Evolutionary conservation across 305 asterid species (phyloP).

Genomic region (Fraxinus dipetala): DNA sequence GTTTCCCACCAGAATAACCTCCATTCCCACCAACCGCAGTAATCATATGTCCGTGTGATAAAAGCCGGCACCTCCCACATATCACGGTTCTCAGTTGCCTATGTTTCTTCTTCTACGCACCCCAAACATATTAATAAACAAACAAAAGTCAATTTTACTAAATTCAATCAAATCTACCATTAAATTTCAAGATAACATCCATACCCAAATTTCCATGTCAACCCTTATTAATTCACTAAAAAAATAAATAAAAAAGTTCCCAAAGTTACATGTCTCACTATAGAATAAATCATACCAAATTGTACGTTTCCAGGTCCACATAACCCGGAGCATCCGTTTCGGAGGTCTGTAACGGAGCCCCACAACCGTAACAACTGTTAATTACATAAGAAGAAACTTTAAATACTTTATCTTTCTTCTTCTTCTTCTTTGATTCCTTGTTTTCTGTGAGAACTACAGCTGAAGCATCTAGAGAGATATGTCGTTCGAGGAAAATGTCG

Average conservation of each 20-base stretch:
- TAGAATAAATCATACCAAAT: slow-evolving; percentile 45
- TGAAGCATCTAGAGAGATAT: slow-evolving; percentile 48
- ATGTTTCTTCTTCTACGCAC: slow-evolving; percentile 86
- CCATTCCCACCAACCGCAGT: slow-evolving; percentile 99
- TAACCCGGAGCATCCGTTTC: slow-evolving; percentile 80
- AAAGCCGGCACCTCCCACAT: slow-evolving; percentile 89
- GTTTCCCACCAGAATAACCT: slow-evolving; percentile 97
- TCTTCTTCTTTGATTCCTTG: slow-evolving; percentile 42
- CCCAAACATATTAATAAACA: slow-evolving; percentile 1
- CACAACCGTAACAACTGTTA: slow-evolving; percentile 83
- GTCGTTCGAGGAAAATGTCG: slow-evolving; percentile 67
- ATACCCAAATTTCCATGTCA: background rate
- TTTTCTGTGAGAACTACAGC: slow-evolving; percentile 31
- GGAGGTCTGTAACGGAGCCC: slow-evolving; percentile 75
- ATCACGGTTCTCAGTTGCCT: slow-evolving; percentile 69
- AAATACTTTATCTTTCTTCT: slow-evolving; percentile 38
- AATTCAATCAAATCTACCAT: background rate
- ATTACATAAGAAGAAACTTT: slow-evolving; percentile 35
- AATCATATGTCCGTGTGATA: slow-evolving; percentile 95
- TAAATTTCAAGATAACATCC: background rate
- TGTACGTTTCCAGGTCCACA: slow-evolving; percentile 67
- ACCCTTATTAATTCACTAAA: background rate
- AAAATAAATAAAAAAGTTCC: background rate
- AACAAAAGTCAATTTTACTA: background rate
- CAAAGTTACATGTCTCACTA: background rate